Percentiles rank a stretch among this genome's conserved stretches.
Conservation (phyloP, 352 stramenopile species). For the Thalassiosira livingstoniorum region DNA sequence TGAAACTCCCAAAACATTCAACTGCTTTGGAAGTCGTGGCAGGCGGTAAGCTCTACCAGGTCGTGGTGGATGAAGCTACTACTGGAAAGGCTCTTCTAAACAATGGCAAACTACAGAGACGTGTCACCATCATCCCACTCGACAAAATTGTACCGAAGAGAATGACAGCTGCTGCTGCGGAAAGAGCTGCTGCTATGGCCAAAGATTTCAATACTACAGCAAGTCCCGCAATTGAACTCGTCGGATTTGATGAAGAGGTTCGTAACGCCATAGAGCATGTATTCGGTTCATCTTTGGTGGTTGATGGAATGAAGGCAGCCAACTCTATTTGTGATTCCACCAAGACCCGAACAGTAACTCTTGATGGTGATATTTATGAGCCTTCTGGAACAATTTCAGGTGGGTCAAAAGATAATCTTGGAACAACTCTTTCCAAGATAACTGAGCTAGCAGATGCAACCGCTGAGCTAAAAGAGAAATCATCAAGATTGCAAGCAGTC, state of each 20-base stretch:
- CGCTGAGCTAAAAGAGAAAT: constrained; percentile 63
- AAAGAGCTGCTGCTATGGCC: constrained; percentile 89
- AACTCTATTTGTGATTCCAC: constrained; percentile 89
- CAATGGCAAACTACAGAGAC: constrained; percentile 94
- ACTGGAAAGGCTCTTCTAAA: constrained; percentile 98
- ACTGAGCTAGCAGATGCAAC: constrained; percentile 72
- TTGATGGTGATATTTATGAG: constrained; percentile 98
- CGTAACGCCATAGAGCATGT: constrained; percentile 96
- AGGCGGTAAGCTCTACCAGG: constrained; percentile 97
- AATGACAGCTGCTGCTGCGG: constrained; percentile 56
- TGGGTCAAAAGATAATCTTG: constrained; percentile 82
- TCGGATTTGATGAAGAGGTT: constrained; percentile 96
- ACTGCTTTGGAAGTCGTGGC: constrained; percentile 98
- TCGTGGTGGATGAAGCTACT: constrained; percentile 98
- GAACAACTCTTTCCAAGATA: constrained; percentile 78
- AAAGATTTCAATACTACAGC: constrained; percentile 90
- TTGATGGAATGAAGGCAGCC: constrained; percentile 93
- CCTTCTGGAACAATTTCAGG: constrained; percentile 94
- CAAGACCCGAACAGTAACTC: constrained; percentile 95
- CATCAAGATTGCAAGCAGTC: constrained; percentile 57
- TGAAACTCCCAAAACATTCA: constrained; percentile 92
- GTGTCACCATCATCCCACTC: constrained; percentile 98
- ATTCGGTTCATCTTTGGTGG: constrained; percentile 98
- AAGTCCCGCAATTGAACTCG: constrained; percentile 94
- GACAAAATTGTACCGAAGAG: constrained; percentile 93